Evolutionary conservation across 1,284 basidiomycete genomes (phyloP).

Genomic region (Malassezia arunalokei): DNA sequence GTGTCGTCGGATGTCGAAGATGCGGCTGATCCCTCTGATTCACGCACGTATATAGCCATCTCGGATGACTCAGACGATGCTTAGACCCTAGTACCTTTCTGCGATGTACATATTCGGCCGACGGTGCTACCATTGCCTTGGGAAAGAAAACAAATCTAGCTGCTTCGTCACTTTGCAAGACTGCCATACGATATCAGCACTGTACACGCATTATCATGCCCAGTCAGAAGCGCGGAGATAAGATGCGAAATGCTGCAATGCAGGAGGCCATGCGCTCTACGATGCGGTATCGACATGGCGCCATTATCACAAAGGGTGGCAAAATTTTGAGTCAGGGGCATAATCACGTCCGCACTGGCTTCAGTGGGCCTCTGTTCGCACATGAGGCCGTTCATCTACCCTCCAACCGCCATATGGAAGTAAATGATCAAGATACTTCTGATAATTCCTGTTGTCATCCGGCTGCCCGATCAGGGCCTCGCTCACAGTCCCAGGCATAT

Average conservation of each 20-base stretch:
- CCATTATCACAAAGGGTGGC: constrained; percentile 20
- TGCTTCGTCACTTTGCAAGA: too few relatives aligned
- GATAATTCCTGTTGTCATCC: neutral
- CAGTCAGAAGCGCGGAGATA: constrained; percentile 15
- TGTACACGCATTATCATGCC: constrained; percentile 4
- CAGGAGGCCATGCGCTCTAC: constrained; percentile 18
- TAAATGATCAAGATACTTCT: neutral
- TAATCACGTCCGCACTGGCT: constrained; percentile 20
- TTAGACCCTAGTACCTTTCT: too few relatives aligned
- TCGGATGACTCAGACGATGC: neutral
- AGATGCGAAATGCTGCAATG: constrained; percentile 19
- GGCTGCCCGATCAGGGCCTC: too few relatives aligned
- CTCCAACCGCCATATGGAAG: neutral
- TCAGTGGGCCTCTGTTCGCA: constrained; percentile 13
- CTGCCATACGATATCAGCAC: neutral
- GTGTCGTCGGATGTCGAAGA: constrained; percentile 1
- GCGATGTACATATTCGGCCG: too few relatives aligned
- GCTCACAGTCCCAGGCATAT: constrained; percentile 7
- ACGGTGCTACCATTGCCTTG: too few relatives aligned
- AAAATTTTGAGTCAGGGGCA: constrained; percentile 18
- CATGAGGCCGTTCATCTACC: constrained; percentile 12
- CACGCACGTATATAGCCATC: neutral
- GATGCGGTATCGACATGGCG: constrained; percentile 20
- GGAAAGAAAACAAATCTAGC: too few relatives aligned
- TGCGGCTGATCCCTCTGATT: neutral